phyloP scores from a whole-genome alignment of 176 grass and related monocot genomes.

The Chloris gayana region DNA sequence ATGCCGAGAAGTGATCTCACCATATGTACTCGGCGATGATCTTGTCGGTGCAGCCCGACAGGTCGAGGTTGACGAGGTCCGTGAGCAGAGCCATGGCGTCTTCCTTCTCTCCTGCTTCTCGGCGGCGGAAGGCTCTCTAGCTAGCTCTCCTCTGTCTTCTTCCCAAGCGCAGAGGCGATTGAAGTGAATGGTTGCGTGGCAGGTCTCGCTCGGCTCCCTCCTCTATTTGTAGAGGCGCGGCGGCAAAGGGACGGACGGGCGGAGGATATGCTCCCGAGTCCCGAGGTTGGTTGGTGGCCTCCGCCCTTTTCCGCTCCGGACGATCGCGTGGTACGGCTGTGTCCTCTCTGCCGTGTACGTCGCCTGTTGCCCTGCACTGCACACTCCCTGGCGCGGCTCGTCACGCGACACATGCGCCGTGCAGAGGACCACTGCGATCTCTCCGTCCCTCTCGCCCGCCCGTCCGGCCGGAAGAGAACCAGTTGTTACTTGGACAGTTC shows the following conservation, averaged over 20 bases:
- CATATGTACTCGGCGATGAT: slow-evolving; percentile 89
- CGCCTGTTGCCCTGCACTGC: neutral
- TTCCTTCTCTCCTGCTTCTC: neutral
- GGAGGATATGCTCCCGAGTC: neutral
- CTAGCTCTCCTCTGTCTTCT: neutral
- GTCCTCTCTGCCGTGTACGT: neutral
- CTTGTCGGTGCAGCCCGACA: slow-evolving; percentile 57
- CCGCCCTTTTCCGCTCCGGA: neutral
- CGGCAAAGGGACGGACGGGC: neutral
- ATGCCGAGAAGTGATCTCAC: neutral
- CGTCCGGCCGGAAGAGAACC: neutral
- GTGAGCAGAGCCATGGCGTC: slow-evolving; percentile 46
- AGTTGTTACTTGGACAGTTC: neutral
- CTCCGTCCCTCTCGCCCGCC: neutral
- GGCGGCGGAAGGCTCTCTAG: slow-evolving; percentile 13
- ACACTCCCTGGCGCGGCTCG: too few species aligned
- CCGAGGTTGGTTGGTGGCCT: neutral
- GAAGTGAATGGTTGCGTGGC: neutral
- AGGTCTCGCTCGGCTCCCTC: neutral
- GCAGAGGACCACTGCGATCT: neutral
- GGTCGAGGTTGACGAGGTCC: slow-evolving; percentile 61
- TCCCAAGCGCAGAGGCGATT: neutral
- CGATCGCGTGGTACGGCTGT: slow-evolving; percentile 11
- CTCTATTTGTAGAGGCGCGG: neutral
- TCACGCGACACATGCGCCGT: neutral